Percentiles rank a stretch among this genome's conserved stretches.
These are phyloP conservation scores for Waltergamsia citrina DNA, from an alignment of 2,329 filamentous ascomycete genomes.

Conservation along the genomic window DNA sequence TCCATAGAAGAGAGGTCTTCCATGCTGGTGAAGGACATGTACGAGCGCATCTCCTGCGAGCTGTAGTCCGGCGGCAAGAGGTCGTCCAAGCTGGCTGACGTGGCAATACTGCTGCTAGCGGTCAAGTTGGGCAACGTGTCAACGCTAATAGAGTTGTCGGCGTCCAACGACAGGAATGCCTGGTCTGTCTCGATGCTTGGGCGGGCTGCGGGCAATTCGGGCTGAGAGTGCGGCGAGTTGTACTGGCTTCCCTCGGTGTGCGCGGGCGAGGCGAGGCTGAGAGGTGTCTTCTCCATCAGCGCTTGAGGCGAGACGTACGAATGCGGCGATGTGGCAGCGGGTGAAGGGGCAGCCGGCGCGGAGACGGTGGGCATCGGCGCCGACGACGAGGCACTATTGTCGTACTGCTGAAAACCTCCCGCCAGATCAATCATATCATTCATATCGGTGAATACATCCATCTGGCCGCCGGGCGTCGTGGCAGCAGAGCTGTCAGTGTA, in stretches of 20 bases:
- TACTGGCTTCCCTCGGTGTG: slow-evolving; percentile 42
- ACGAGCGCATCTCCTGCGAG: slow-evolving; percentile 32
- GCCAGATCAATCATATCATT: slow-evolving; percentile 39
- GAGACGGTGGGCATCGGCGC: slow-evolving; percentile 28
- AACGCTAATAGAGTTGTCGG: slow-evolving; percentile 19
- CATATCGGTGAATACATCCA: background rate
- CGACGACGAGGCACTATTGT: slow-evolving; percentile 27
- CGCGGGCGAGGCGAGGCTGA: slow-evolving; percentile 34
- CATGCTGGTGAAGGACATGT: slow-evolving; percentile 27
- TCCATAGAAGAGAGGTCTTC: slow-evolving; percentile 32
- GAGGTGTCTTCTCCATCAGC: slow-evolving; percentile 25
- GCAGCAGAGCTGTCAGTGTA: slow-evolving; percentile 47
- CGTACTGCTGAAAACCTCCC: background rate
- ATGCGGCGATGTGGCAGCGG: slow-evolving; percentile 25
- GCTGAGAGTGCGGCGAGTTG: slow-evolving; percentile 50
- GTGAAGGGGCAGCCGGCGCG: slow-evolving; percentile 23
- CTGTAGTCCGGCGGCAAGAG: slow-evolving; percentile 21
- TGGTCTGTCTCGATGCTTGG: background rate
- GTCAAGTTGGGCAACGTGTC: slow-evolving; percentile 20
- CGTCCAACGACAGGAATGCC: slow-evolving; percentile 17
- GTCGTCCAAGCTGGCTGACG: slow-evolving; percentile 20
- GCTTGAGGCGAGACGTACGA: slow-evolving; percentile 38
- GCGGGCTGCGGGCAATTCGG: slow-evolving; percentile 43
- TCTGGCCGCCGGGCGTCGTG: no score
- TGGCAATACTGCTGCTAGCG: slow-evolving; percentile 19